Evolutionary conservation across 495 filamentous ascomycete species (phyloP), one percentile per base, ranked within the genome.

Genomic region (Aspergillus nidulans): DNA sequence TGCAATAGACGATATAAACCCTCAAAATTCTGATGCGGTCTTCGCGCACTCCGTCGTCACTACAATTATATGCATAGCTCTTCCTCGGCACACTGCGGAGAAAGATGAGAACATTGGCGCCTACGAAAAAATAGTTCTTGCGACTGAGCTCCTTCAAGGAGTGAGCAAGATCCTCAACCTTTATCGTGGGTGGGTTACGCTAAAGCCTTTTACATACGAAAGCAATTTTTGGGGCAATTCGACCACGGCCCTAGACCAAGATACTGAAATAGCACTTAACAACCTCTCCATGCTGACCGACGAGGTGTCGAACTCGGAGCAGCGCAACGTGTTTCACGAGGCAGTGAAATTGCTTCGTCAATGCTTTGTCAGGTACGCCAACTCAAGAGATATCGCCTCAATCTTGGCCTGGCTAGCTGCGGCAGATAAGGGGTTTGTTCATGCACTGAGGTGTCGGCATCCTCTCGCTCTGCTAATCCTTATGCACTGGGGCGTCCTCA

Each of bases 31-130:
- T 40, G 71, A 76, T n/a, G 78, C 77, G 1, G 70, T 80, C 3
- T 72, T 79, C 51, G 73, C 76, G 23, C 79, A 81, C 56, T 78
- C 79, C 20, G 69, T 77, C 28, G 65, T 82, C 12, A 79, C 75
- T 4, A 76, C 70, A 5, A 70, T 77, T 13, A 71, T 78, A 44
- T 65, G 73, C 25, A 72, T 83, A 45, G 77, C 72, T 7, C 67
- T 74, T n/a, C 77, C 79, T 3, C 67, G 68, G 13, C 60, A 75
- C 8, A 65, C 69, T 1, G 65, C 70, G 12, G 60, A 72, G 1
- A 58, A 68, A 3, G 65, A 65, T 28, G 64, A 69, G 34, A 58
- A 24, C 30, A 50, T 61, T 12, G 65, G 58, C 43, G 72, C 73
- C 61, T 69, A 61, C 6, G 70, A 73, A 47, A 75, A 72, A 43